Percentiles rank a stretch among this genome's conserved stretches.
These are phyloP conservation scores for Camellia sinensis DNA, from an alignment of 148 eudicot genomes.

Conservation along the genomic window DNA sequence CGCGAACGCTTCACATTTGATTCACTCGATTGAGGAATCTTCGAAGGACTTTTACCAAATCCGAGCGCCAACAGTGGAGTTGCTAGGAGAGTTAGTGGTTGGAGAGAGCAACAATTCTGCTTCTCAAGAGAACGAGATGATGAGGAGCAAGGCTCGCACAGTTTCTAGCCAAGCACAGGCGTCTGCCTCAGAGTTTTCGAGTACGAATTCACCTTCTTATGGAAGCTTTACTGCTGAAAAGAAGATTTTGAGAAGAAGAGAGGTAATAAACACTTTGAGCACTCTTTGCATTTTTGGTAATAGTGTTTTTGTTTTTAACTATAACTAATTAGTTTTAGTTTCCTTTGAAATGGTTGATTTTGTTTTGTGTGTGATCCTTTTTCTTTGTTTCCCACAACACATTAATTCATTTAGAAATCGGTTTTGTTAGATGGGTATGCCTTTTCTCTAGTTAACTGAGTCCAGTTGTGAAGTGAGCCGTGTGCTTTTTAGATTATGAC, in stretches of 20 bases:
- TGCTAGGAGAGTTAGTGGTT: slow-evolving; percentile 47
- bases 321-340: background rate
- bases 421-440: too few species aligned
- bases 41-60: slow-evolving; percentile 11
- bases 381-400: too few species aligned
- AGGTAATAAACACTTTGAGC: background rate
- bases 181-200: slow-evolving; percentile 14
- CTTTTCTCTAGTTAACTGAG: too few species aligned
- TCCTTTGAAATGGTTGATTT: too few species aligned
- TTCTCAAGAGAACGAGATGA: background rate
- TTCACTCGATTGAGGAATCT: slow-evolving; percentile 12
- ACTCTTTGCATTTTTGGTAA: too few species aligned
- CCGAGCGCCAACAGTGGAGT: slow-evolving; percentile 35
- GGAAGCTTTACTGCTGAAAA: slow-evolving; percentile 34
- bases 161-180: slow-evolving; percentile 10
- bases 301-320: background rate
- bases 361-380: too few species aligned
- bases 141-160: slow-evolving; percentile 8
- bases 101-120: slow-evolving; percentile 23
- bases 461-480: too few species aligned
- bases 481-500: too few species aligned
- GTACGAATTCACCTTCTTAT: slow-evolving; percentile 28
- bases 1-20: slow-evolving; percentile 4
- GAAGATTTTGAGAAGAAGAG: slow-evolving; percentile 39
- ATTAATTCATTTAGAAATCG: too few species aligned